These are phyloP conservation scores for Pholiota microspora DNA, from an alignment of 768 basidiomycete genomes.

Conservation along the genomic window DNA sequence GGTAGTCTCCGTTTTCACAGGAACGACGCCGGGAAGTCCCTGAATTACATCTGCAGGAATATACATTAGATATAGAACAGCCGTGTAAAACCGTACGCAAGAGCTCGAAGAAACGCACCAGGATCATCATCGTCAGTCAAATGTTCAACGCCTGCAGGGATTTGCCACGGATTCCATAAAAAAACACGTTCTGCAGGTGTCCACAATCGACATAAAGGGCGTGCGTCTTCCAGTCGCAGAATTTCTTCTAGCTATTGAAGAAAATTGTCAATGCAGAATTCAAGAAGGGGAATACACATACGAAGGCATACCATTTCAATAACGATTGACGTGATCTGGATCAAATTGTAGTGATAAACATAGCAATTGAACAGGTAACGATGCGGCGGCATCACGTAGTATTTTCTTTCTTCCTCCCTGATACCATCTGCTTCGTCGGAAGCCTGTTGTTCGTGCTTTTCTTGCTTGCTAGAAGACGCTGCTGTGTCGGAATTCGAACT, in stretches of 20 bases:
- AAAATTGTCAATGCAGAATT: constrained; percentile 12
- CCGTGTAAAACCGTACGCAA: neutral
- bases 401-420: constrained; percentile 1
- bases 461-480: neutral
- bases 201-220: constrained; percentile 49
- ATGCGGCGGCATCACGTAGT: constrained; percentile 46
- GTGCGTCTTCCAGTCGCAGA: constrained; percentile 49
- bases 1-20: neutral
- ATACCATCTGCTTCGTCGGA: neutral
- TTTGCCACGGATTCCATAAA: constrained; percentile 43
- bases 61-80: neutral
- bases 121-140: constrained; percentile 70
- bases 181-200: constrained; percentile 46
- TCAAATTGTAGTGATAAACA: constrained; percentile 62
- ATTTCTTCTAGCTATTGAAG: constrained; percentile 54
- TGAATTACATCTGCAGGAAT: constrained; percentile 45
- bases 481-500: neutral
- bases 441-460: neutral
- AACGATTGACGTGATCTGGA: constrained; percentile 35
- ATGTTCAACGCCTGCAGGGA: constrained; percentile 39
- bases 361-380: constrained; percentile 73
- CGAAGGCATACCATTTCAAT: constrained; percentile 33
- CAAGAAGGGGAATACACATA: neutral
- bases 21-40: constrained; percentile 36
- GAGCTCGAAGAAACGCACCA: constrained; percentile 32